Conservation (phyloP, 306 rosid species). For the cucumber (Cucumis sativus) region Cucumber_9930_V3 NC_026660.2:372501-373000, state of each 20-base stretch:
- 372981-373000: not conserved
- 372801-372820: not conserved
- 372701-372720: constrained; percentile 24
- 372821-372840: not conserved
- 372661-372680: not conserved
- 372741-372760: constrained; percentile 54
- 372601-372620: not conserved
- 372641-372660: not conserved
- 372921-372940: not conserved
- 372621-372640: not conserved
- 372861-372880: not conserved
- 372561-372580: not conserved
- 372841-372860: not conserved
- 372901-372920: not conserved
- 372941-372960: not conserved
- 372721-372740: constrained; percentile 31
- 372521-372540: not conserved
- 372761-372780: constrained; percentile 48
- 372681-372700: constrained; percentile 23
- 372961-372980: not conserved
- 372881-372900: not conserved
- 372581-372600: not conserved
- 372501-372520: not conserved
- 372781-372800: not conserved
- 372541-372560: not conserved